Evolutionary conservation across 768 basidiomycete species (phyloP), one percentile per base, ranked within the genome.

Genomic region (Candolleomyces efflorescens): DNA sequence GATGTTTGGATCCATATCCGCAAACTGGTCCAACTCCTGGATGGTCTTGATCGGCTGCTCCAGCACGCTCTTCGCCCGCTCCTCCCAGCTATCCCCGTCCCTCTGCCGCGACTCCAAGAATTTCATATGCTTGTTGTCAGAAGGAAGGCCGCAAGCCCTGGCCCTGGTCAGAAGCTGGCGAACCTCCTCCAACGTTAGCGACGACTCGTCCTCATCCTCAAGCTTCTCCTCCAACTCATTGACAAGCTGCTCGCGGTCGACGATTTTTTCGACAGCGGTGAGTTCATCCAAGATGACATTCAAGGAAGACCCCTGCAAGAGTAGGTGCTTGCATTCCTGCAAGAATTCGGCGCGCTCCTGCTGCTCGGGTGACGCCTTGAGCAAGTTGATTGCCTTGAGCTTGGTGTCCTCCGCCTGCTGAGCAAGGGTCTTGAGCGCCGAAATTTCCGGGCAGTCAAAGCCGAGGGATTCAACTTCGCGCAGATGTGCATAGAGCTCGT

Each of bases 211-310:
- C 3, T 69, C 71, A 47, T 93, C 90, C 49, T 91, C 87, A 22
- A 89, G 72, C 60, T 82, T 87, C 52, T 85, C 84, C 61, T 89
- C 84, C 38, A 96, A 74, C 64, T 94, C 92, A 59, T 74, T 79
- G 60, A 90, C 72, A 59, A 96, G 82, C 64, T 87, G 84, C 65
- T 90, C 85, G 11, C 92, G 83, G 56, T 89, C 82, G 22, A 92
- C 87, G 56, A 94, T 86, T 71, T 84, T 87, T 74, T 90, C 86
- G 18, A 97, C 79, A 60, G 88, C 84, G 17, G 77, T 68, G 13
- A 95, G 75, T 68, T 94, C 92, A 13, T 92, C 89, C 18, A 96
- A 76, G 51, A 85, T 79, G n/a, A 96, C 87, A 62, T 93, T 94
- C 54, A 95, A 71, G 9, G 89, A 86, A 2, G 85, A 85, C 1